Evolutionary conservation across 2,329 filamentous ascomycete genomes (phyloP).

Genomic region (Trichoderma afroharzianum): DNA sequence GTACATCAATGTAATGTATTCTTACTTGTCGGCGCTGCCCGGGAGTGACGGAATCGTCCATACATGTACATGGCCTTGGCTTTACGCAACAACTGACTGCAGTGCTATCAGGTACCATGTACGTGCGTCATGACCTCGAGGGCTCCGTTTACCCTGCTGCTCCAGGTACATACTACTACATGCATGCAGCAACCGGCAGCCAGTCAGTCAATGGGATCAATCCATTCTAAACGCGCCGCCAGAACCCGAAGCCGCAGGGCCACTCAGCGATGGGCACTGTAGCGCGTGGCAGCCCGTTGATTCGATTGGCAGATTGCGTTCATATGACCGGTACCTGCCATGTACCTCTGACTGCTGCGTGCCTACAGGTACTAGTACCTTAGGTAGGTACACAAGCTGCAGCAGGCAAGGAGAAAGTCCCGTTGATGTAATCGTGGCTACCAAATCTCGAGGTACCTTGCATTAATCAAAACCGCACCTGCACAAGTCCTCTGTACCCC

Average conservation of each 20-base stretch:
- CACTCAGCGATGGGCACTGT: conserved; percentile 18
- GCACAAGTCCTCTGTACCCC: background rate
- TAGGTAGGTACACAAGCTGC: no score
- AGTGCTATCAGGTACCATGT: background rate
- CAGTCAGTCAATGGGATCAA: background rate
- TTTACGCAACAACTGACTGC: background rate
- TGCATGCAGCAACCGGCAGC: background rate
- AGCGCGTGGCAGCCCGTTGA: conserved; percentile 17
- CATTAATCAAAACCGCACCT: background rate
- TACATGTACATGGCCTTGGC: background rate
- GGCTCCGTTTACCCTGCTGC: background rate
- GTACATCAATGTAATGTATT: background rate
- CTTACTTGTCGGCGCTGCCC: background rate
- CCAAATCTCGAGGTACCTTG: background rate
- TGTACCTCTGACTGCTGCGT: background rate
- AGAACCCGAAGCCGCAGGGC: conserved; percentile 8
- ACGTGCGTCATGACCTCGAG: background rate
- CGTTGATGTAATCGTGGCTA: background rate
- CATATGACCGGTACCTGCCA: background rate
- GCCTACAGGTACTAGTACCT: no score
- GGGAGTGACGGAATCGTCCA: background rate
- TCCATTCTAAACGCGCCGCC: background rate
- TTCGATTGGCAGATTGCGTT: background rate
- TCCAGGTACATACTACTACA: background rate
- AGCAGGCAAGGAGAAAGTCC: background rate